Conservation (phyloP, 805 yeast genomes). For the Huiozyma sinensis region DNA sequence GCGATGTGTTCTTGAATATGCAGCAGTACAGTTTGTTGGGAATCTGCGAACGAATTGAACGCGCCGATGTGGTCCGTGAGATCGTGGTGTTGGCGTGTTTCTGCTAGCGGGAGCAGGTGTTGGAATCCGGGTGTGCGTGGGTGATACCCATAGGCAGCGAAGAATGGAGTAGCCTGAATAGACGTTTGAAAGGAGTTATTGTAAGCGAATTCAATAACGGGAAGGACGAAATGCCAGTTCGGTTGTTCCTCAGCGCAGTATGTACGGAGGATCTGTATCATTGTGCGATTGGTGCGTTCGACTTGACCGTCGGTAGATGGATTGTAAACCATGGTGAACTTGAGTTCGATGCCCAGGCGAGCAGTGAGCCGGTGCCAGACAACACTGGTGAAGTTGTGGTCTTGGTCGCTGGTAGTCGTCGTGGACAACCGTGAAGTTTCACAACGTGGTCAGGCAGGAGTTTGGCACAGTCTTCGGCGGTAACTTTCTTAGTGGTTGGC, state of each 20-base stretch:
- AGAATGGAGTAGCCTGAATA: conserved; percentile 1
- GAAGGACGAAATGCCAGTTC: not conserved
- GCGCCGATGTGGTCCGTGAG: not conserved
- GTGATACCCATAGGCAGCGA: conserved; percentile 2
- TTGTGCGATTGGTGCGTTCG: conserved; percentile 1
- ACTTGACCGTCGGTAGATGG: not conserved
- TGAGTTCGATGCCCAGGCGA: not conserved
- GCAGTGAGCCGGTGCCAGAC: not conserved
- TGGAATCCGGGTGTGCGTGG: not conserved
- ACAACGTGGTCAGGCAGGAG: not conserved
- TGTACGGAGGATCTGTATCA: not conserved
- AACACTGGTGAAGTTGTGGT: not conserved
- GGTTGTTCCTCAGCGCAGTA: not conserved
- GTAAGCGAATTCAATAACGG: conserved; percentile 3
- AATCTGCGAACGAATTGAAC: too few relatives aligned
- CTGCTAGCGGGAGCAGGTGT: not conserved
- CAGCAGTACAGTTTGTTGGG: not conserved
- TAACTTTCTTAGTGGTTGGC: not conserved
- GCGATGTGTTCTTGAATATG: not conserved
- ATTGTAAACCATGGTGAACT: not conserved
- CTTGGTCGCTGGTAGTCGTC: not conserved
- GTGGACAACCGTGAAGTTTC: not conserved
- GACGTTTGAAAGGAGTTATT: not conserved
- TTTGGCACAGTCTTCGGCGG: not conserved
- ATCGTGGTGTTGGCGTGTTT: not conserved